Evolutionary conservation across 108 stramenopile species (phyloP).

Genomic region (Poteriospumella lacustris): DNA sequence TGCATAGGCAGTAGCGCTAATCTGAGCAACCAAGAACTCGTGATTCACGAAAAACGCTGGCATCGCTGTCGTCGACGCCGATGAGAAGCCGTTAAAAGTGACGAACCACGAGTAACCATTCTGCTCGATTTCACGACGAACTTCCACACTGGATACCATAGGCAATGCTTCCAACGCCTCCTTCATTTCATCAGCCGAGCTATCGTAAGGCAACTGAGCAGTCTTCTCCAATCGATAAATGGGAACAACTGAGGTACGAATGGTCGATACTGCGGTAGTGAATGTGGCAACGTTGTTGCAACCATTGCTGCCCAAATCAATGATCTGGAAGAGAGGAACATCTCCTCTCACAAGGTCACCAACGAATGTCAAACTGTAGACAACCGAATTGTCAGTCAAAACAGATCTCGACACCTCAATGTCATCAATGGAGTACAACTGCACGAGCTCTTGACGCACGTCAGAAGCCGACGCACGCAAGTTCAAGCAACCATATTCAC

Average conservation of each 20-base stretch:
- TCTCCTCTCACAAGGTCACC: conserved; percentile 65
- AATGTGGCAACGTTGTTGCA: conserved; percentile 12
- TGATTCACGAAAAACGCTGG: conserved; percentile 38
- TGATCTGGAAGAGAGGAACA: conserved; percentile 51
- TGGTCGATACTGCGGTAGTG: conserved; percentile 24
- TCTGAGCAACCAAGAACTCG: not conserved
- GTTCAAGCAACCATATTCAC: conserved; percentile 39
- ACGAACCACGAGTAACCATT: conserved; percentile 59
- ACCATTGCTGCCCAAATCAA: conserved; percentile 43
- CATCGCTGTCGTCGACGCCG: not conserved
- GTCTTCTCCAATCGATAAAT: conserved; percentile 68
- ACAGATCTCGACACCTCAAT: conserved; percentile 29
- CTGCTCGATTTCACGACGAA: conserved; percentile 46
- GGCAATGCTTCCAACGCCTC: conserved; percentile 51
- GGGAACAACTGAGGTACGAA: conserved; percentile 50
- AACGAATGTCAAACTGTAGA: conserved; percentile 62
- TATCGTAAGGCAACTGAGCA: conserved; percentile 43
- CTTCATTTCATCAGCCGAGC: conserved; percentile 46
- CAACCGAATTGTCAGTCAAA: conserved; percentile 26
- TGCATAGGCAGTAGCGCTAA: not conserved
- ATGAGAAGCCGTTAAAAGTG: conserved; percentile 30
- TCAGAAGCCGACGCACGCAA: conserved; percentile 36
- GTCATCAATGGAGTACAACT: conserved; percentile 44
- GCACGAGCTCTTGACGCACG: conserved; percentile 54
- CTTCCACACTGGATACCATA: conserved; percentile 62